phyloP scores from a whole-genome alignment of 192 early-diverging fungal species.

The Geosiphon pyriformis region DNA sequence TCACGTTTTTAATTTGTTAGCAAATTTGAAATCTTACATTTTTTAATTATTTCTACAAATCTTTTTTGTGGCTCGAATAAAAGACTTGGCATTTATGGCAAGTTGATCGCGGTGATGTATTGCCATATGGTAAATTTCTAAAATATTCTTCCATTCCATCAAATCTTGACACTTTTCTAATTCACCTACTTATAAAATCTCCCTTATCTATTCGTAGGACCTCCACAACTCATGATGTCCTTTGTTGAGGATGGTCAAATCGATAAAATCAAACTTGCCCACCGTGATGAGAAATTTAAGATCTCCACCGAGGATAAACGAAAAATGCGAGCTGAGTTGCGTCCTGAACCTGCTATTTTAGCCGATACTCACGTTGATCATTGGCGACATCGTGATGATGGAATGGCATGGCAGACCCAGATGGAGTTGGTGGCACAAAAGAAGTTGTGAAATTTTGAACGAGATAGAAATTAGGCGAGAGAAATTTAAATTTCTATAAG shows the following conservation, averaged over 20 bases:
- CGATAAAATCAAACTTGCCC: conserved; percentile 20
- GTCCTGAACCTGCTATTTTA: neutral
- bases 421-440: conserved; percentile 8
- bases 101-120: conserved; percentile 39
- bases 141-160: neutral
- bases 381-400: neutral
- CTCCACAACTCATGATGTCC: conserved; percentile 40
- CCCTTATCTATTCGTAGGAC: conserved; percentile 31
- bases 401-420: neutral
- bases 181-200: neutral
- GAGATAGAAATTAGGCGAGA: too few species aligned
- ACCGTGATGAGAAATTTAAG: conserved; percentile 28
- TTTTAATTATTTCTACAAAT: too few species aligned
- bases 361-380: conserved; percentile 1
- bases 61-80: too few species aligned
- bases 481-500: too few species aligned
- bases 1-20: neutral
- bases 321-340: conserved; percentile 4
- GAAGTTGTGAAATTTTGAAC: too few species aligned
- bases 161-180: neutral
- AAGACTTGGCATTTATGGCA: conserved; percentile 50
- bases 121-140: conserved; percentile 29
- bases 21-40: neutral
- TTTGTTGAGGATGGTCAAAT: conserved; percentile 42
- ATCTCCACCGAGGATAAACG: conserved; percentile 27